phyloP scores from a whole-genome alignment of 495 filamentous ascomycete genomes.

The Lichina pygmaea region DNA sequence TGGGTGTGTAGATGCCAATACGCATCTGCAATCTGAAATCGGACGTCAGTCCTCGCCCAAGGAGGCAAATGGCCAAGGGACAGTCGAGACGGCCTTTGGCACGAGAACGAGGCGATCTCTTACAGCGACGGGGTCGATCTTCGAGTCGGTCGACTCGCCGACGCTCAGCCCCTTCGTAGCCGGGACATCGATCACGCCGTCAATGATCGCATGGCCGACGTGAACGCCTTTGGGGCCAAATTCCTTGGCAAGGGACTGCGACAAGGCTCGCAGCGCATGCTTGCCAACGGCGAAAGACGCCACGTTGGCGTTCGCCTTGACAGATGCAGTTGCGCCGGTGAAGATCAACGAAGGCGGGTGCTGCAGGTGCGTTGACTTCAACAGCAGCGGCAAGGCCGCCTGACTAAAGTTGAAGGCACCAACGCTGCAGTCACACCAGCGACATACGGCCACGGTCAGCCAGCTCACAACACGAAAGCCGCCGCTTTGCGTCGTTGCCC shows the following conservation, averaged over 20 bases:
- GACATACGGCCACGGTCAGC: background rate
- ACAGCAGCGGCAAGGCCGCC: conserved; percentile 41
- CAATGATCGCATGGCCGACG: conserved; percentile 62
- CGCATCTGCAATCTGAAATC: conserved; percentile 50
- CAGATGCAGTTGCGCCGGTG: conserved; percentile 64
- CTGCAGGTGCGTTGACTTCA: conserved; percentile 22
- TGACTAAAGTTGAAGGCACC: conserved; percentile 64
- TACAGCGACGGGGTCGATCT: conserved; percentile 57
- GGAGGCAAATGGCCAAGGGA: background rate
- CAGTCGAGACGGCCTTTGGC: background rate
- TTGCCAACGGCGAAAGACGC: conserved; percentile 52
- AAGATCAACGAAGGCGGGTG: conserved; percentile 64
- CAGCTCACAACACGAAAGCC: too few species aligned
- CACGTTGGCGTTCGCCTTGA: conserved; percentile 47
- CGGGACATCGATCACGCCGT: conserved; percentile 72
- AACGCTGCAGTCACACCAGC: conserved; percentile 15
- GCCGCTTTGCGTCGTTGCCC: too few species aligned
- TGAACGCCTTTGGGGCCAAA: conserved; percentile 80
- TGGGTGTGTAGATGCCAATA: conserved; percentile 84
- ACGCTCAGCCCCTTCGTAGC: conserved; percentile 31
- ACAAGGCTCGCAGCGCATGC: conserved; percentile 52
- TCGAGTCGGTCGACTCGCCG: conserved; percentile 34
- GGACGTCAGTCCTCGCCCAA: background rate
- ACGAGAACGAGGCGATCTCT: conserved; percentile 14
- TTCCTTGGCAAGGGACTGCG: conserved; percentile 58